Conservation (phyloP, 768 basidiomycete species). For the Kondoa subrosea region DNA sequence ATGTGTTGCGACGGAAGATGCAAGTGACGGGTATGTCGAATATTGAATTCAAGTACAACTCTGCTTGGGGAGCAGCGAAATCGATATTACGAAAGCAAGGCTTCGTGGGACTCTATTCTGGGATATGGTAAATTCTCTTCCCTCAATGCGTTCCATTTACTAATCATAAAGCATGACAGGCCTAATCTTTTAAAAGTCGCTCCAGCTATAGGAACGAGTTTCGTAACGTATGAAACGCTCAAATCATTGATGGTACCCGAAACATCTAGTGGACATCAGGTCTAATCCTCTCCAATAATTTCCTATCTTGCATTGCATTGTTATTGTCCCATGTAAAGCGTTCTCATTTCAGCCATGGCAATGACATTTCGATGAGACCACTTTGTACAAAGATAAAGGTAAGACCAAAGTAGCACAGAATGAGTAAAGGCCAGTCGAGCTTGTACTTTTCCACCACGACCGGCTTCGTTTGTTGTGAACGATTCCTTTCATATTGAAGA, state of each 20-base stretch:
- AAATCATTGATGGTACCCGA: slow-evolving; percentile 10
- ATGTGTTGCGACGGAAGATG: slow-evolving; percentile 87
- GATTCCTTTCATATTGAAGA: not conserved
- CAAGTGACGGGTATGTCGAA: slow-evolving; percentile 43
- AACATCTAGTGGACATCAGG: not conserved
- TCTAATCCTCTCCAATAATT: not conserved
- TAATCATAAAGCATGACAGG: not conserved
- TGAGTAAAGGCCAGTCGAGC: not conserved
- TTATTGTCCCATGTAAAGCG: not conserved
- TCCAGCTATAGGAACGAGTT: slow-evolving; percentile 14
- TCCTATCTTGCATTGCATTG: not conserved
- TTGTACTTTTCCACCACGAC: not conserved
- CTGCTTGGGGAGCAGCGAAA: slow-evolving; percentile 59
- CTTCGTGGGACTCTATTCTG: slow-evolving; percentile 56
- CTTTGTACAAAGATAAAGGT: not conserved
- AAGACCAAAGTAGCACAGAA: not conserved
- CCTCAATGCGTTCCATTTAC: not conserved
- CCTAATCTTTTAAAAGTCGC: slow-evolving; percentile 25
- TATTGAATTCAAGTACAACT: slow-evolving; percentile 46
- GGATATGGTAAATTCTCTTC: slow-evolving; percentile 48
- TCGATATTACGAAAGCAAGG: slow-evolving; percentile 61
- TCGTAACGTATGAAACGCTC: slow-evolving; percentile 21
- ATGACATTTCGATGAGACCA: not conserved
- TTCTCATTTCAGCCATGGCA: not conserved
- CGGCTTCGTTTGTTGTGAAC: not conserved